Evolutionary conservation across 352 stramenopile genomes (phyloP).

Genomic region (Phytophthora pseudosyringae): DNA sequence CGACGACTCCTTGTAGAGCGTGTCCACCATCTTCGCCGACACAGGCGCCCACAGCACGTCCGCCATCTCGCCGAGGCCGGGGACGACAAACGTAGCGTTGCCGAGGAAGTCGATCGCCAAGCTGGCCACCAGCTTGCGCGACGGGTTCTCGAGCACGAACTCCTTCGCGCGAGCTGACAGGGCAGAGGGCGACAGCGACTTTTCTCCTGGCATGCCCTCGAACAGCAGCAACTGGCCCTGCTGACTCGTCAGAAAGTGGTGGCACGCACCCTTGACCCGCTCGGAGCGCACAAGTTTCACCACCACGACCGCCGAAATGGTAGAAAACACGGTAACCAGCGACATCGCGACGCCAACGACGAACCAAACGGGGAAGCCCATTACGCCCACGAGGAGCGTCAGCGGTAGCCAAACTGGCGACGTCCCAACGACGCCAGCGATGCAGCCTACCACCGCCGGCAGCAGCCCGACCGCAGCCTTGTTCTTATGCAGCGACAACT

Average conservation of each 20-base stretch:
- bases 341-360: conserved; percentile 49
- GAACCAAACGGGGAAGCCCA: conserved; percentile 71
- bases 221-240: conserved; percentile 75
- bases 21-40: conserved; percentile 89
- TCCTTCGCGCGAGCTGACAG: conserved; percentile 40
- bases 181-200: conserved; percentile 35
- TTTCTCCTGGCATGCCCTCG: conserved; percentile 44
- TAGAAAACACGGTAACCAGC: conserved; percentile 54
- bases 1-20: conserved; percentile 90
- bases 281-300: conserved; percentile 60
- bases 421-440: conserved; percentile 52
- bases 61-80: conserved; percentile 87
- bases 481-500: conserved; percentile 74
- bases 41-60: conserved; percentile 94
- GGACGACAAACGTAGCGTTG: conserved; percentile 87
- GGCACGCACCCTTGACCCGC: conserved; percentile 46
- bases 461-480: conserved; percentile 56
- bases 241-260: conserved; percentile 55
- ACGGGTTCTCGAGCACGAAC: conserved; percentile 66
- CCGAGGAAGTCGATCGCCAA: conserved; percentile 92
- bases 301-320: conserved; percentile 55
- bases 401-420: conserved; percentile 68
- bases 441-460: conserved; percentile 48
- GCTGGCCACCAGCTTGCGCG: conserved; percentile 66
- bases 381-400: conserved; percentile 55